Base-by-base conservation (phyloP, 1,284 basidiomycete species). In the Chiua sp. region DNA sequence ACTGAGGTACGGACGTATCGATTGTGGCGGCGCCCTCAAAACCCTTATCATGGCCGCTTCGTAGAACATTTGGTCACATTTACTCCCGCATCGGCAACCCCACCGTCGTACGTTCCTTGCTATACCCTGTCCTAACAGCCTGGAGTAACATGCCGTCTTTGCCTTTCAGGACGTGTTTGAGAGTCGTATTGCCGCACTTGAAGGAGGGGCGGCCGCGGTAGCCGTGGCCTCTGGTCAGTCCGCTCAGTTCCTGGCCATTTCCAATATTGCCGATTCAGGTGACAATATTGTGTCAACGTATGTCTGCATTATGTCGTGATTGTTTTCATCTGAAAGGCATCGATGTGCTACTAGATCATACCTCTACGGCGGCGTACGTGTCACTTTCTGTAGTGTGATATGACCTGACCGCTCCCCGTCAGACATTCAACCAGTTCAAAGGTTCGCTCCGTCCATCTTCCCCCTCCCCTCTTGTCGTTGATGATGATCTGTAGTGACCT, bases 351-450 rank as follows among this genome's bases (percentile, higher is more conserved):
- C 12, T 53, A 86, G 85, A 2, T 83, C 86, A 4, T 84, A 80
- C 67, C 76, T 91, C 7, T 92, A 91, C 61, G 89, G 89, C 53
- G 88, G 88, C 28, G 87, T 88, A 65, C 68, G 84, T 72, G 46
- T 32, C 47, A 1, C 47, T 13, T 55, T 8, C 12, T 47, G 55
- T 30, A 11, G 28, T 28, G 2, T 52, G n/a, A 49, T 8, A 49
- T 16, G 2, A 47, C 32, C 32, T 47, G 12, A 56, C 12, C 2
- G 33, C 13, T 48, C 23, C 13, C 42, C 22, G 4, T 23, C 53
- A 86, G 85, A 94, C 91, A 7, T 95, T 91, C 80, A 96, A 96
- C 70, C 93, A 95, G 72, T 89, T 96, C 80, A 95, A 94, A 82
- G 88, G 88, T 86, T 55, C 15, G 71, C 64, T 18, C 33, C 16